Percentiles rank a stretch among this genome's conserved stretches.
These are phyloP conservation scores for Daldinia decipiens DNA, from an alignment of 495 filamentous ascomycete species.

Conservation along the genomic window DNA sequence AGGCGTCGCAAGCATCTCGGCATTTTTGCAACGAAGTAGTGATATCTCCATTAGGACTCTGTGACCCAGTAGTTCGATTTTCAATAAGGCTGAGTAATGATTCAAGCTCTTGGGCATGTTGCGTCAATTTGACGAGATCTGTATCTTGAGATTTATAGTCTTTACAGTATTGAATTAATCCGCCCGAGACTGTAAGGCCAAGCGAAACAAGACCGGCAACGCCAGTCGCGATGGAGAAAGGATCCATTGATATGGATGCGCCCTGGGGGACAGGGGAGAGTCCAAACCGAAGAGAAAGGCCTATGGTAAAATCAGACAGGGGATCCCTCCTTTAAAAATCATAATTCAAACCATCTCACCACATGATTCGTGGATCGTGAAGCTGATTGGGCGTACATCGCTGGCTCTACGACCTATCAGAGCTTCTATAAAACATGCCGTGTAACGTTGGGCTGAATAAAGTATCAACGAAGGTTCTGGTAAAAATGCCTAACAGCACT, in stretches of 20 bases:
- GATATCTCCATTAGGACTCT: conserved; percentile 3
- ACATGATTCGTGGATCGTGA: background rate
- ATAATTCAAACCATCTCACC: background rate
- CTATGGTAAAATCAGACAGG: background rate
- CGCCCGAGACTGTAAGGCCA: conserved; percentile 18
- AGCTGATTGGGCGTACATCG: background rate
- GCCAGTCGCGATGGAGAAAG: conserved; percentile 15
- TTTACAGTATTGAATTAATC: conserved; percentile 22
- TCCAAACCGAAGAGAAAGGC: background rate
- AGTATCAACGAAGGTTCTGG: background rate
- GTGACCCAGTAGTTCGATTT: background rate
- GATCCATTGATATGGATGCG: background rate
- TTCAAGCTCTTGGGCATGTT: conserved; percentile 24
- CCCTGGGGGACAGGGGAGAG: background rate
- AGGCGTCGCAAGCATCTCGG: conserved; percentile 19
- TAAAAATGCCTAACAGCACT: background rate
- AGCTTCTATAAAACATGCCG: background rate
- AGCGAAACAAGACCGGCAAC: conserved; percentile 22
- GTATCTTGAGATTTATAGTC: conserved; percentile 17
- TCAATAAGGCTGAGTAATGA: conserved; percentile 6
- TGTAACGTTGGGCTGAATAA: background rate
- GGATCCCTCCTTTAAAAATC: background rate
- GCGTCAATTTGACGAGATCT: conserved; percentile 13
- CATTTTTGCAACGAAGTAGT: conserved; percentile 12
- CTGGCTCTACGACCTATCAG: background rate